Evolutionary conservation across 2,329 filamentous ascomycete species (phyloP), one percentile per base, ranked within the genome.

Genomic region (Colletotrichum sp.): DNA sequence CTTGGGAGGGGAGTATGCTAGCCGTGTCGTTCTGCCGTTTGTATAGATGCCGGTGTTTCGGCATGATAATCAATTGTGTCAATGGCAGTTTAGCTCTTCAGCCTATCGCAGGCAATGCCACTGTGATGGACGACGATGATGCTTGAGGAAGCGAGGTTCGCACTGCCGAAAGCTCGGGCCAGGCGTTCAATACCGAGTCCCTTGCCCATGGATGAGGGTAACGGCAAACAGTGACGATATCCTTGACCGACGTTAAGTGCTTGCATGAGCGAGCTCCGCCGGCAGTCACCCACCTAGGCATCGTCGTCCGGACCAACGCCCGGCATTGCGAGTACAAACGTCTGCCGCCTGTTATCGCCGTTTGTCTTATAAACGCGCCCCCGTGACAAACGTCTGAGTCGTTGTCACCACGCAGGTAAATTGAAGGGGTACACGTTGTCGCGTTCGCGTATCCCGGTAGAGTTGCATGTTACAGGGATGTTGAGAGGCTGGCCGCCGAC

Each of bases 11-110:
- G 75, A 79, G 8, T 68, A 68, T 30, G 63, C 72, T 7, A 81
- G 80, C 69, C 78, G 79, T 44, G 73, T 81, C 0, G 64, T 81
- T 32, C n/a, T 72, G 19, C 60, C 72, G 2, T 75, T 72, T 30
- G 52, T 75, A 5, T 67, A 71, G 72, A 70, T 36, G 16, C 39
- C 39, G 27, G 19, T 22, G 19, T 16, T 52, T 6, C 25, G 55
- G 22, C 15, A 9, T 2, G 55, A 59, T 59, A 19, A 59, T 30
- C 55, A 27, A 30, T 4, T 59, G 25, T n/a, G 22, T 16, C 25
- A 59, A 13, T 12, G 22, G 44, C 44, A 13, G 3, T 22, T 22
- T 0, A 22, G 44, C 44, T 3, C 44, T 0, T 52, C 0, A 22
- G 6, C 44, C 44, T 48, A 0, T 48, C 39, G 9, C 39, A n/a